A percentile compares a stretch with the other conserved stretches of the same genome.
phyloP scores from a whole-genome alignment of 306 rosid genomes.

The Gastrolobium bilobum region DNA sequence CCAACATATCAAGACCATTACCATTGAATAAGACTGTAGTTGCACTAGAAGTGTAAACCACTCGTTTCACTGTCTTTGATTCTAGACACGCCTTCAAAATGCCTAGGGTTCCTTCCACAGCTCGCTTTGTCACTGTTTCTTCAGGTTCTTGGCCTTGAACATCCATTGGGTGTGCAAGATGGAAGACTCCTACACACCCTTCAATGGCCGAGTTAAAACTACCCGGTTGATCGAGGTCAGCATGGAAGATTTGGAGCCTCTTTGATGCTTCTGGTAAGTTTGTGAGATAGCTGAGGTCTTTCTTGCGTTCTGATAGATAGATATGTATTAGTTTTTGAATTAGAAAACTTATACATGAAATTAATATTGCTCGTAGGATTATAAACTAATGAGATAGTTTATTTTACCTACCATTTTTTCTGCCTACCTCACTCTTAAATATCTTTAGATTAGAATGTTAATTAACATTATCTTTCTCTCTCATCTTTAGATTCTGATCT shows the following conservation, averaged over 20 bases:
- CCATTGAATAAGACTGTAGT: conserved; percentile 40
- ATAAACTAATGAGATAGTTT: too few relatives aligned
- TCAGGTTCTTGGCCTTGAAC: conserved; percentile 49
- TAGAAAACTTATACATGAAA: background rate
- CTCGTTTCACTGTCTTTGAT: conserved; percentile 62
- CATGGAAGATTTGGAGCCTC: conserved; percentile 53
- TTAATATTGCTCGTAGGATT: background rate
- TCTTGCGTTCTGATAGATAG: conserved; percentile 26
- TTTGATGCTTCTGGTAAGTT: conserved; percentile 58
- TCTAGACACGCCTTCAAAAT: conserved; percentile 57
- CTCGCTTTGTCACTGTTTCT: conserved; percentile 50
- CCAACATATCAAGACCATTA: conserved; percentile 17
- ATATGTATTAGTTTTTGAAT: background rate
- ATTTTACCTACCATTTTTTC: too few relatives aligned
- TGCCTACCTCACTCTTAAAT: too few relatives aligned
- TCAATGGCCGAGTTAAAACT: conserved; percentile 56
- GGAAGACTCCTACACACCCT: conserved; percentile 68
- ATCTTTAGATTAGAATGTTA: too few relatives aligned
- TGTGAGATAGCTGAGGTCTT: conserved; percentile 62
- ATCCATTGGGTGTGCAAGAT: conserved; percentile 63
- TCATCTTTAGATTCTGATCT: too few relatives aligned
- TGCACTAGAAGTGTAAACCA: conserved; percentile 66
- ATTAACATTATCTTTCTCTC: too few relatives aligned
- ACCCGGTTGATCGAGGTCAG: conserved; percentile 50
- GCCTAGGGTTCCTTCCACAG: conserved; percentile 59